Evolutionary conservation across 176 grass and related monocot genomes (phyloP), one percentile per base, ranked within the genome.

Genomic region (Eremochloa ophiuroides): DNA sequence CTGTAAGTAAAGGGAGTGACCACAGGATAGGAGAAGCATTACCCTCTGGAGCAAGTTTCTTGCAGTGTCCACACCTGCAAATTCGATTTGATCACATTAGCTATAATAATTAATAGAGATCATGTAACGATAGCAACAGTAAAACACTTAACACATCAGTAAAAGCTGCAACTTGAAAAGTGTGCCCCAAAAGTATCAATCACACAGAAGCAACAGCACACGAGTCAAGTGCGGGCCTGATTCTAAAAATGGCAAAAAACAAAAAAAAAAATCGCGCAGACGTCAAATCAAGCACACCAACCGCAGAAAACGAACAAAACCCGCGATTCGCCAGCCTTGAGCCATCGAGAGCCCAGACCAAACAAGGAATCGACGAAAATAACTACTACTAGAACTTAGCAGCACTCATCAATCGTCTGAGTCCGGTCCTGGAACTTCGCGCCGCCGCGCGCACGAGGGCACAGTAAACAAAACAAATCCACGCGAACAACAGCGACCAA

Each of bases 61-160:
- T 94, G 82, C 95, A 95, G 65, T 94, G 95, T 31, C 90, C 92
- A 93, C 95, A 98, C 95, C 95, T 98, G 74, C 26, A 75, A 78
- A 80, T 10, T 31, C 14, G 1, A 56, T 56, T 66, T 13, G 15
- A 73, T 9, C 6, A 27, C 13, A 74, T 83, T 71, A 87, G 69
- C 42, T 25, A 58, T 10, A 14, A 10, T 0, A 20, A 40, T 33
- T 27, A 3, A 22, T 16, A 17, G 28, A 47, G 5, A n/a, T 30
- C 14, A 17, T 64, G 1, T 3, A 13, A 2, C 14, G 0, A 26
- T 9, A 62, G 6, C 13, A 23, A 43, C 8, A 80, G 14, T 26
- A 8, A 35, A 38, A 20, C 5, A 29, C 17, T 6, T 42, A 62
- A 4, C 2, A 10, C 22, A 37, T 22, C 22, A 22, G 70, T 22